Base-by-base conservation (phyloP, 169 alveolate species). In the Blepharisma undulans region DNA sequence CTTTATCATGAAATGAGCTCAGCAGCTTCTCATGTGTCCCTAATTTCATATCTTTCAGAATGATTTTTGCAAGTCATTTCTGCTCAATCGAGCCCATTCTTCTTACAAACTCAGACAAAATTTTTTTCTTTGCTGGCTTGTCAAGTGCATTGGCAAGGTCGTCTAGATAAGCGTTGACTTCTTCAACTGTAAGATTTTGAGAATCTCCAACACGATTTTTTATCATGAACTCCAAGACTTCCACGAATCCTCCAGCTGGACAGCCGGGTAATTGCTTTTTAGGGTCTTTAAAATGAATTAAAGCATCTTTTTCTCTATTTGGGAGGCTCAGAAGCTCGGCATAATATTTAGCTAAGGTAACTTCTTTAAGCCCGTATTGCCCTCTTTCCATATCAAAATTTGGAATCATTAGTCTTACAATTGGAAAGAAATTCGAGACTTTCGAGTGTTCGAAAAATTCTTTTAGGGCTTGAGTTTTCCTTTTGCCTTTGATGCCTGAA, bases 261-360 rank as follows among this genome's bases (percentile, higher is more conserved):
- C 95, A 93, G 0, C 95, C 95, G 1, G 90, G 77, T 33, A 94
- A 93, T 29, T 93, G 81, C 80, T 92, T 93, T 71, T 93, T 93
- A 19, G 97, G 97, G 80, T 95, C 93, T 91, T 95, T 95, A 95
- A 95, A 95, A 88, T 94, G 93, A 32, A 93, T 94, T 77, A 95
- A 81, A 87, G 95, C 92, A 29, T 93, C 93, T 86, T 89, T 91
- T 87, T 94, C 96, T 18, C 74, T 81, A 76, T 93, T 91, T 8
- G 97, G 97, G 25, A 95, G 90, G 21, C 88, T 92, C 22, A 95
- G 84, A 16, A 95, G 89, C 76, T 94, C 96, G 2, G 94, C 76
- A 84, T 95, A 95, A 77, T 85, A 90, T 87, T 93, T 94, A 2
- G 93, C 95, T 59, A 95, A 66, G 76, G 88, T 88, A 32, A 92